Conservation (phyloP, 768 basidiomycete species). For the Panaeolus papilionaceus region DNA sequence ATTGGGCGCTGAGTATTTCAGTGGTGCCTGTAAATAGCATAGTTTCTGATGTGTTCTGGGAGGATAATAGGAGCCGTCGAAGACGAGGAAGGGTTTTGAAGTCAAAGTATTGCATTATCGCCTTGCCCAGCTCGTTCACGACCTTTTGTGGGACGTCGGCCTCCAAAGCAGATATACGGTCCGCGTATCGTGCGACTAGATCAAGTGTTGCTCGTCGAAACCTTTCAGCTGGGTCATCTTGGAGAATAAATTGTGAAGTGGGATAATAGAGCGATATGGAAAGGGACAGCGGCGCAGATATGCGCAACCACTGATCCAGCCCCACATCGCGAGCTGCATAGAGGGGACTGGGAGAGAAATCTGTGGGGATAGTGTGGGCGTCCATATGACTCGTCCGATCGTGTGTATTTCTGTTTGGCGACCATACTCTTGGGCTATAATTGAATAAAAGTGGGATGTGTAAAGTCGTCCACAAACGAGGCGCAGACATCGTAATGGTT, state of each 20-base stretch:
- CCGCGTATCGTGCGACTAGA: background rate
- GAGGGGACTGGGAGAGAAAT: background rate
- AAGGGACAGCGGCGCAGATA: background rate
- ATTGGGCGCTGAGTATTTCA: too few relatives aligned
- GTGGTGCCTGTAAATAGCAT: too few relatives aligned
- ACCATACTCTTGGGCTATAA: background rate
- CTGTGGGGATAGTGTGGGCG: too few relatives aligned
- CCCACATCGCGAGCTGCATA: background rate
- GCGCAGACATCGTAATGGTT: background rate
- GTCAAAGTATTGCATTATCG: background rate
- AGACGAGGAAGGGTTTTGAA: background rate
- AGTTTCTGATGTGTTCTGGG: background rate
- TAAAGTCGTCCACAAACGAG: background rate
- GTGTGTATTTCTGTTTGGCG: too few relatives aligned
- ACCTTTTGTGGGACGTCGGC: background rate
- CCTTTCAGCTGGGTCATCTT: too few relatives aligned
- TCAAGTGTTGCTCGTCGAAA: background rate
- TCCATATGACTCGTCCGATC: too few relatives aligned
- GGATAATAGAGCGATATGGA: background rate
- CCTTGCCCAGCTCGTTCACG: background rate
- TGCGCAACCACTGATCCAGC: background rate
- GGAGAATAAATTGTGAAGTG: too few relatives aligned
- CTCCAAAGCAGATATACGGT: background rate
- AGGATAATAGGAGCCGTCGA: background rate
- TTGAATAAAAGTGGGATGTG: constrained; percentile 1